Conservation (phyloP, 2,329 filamentous ascomycete species). For the Colletotrichum tabaci region DNA sequence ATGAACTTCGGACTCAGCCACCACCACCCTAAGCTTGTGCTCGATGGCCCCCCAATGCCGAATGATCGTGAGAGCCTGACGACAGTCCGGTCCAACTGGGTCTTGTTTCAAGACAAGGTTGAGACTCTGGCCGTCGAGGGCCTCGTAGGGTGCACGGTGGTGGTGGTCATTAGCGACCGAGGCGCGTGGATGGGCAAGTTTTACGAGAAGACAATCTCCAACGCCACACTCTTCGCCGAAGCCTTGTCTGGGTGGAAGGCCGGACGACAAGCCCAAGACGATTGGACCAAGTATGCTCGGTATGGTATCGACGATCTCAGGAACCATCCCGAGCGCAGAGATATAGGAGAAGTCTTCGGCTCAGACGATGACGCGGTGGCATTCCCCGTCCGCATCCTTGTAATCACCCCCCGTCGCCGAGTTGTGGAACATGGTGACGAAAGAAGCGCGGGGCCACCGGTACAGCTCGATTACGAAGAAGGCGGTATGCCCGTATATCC, state of each 20-base stretch:
- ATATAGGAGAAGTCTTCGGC: background rate
- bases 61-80: background rate
- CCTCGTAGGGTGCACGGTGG: conserved; percentile 3
- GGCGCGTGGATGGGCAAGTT: conserved; percentile 16
- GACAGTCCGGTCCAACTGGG: background rate
- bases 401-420: background rate
- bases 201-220: background rate
- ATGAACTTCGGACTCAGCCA: background rate
- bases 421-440: no score
- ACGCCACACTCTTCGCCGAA: background rate
- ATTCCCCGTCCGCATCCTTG: background rate
- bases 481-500: no score
- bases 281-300: background rate
- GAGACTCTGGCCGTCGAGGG: conserved; percentile 5
- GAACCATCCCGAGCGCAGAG: background rate
- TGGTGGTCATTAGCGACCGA: background rate
- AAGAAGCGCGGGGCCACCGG: no score
- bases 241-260: background rate
- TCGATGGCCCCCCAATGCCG: background rate
- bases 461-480: no score
- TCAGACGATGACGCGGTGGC: background rate
- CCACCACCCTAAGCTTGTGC: background rate
- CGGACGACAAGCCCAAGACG: background rate
- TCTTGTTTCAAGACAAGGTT: conserved; percentile 1
- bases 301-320: background rate